Conservation (phyloP, 345 rosid species). For the Cardamine occulta region DNA sequence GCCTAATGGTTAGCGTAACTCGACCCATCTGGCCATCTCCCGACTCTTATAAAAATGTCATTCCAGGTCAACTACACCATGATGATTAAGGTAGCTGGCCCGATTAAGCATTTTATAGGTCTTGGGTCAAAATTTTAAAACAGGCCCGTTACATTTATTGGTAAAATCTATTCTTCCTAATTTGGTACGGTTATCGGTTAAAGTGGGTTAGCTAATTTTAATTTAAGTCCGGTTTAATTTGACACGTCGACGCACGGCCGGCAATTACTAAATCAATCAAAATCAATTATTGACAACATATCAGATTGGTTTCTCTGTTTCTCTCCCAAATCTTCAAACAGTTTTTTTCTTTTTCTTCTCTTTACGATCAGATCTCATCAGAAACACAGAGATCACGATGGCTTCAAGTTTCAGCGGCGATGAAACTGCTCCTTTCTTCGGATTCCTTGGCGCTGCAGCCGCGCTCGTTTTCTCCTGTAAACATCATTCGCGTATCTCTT, state of each 20-base stretch:
- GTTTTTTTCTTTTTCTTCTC: background rate
- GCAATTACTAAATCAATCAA: constrained; percentile 23
- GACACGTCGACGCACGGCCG: constrained; percentile 15
- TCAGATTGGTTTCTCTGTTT: constrained; percentile 16
- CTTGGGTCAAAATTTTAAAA: background rate
- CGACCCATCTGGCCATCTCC: background rate
- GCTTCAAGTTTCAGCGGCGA: constrained; percentile 73
- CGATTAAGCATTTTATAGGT: background rate
- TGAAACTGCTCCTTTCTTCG: constrained; percentile 87
- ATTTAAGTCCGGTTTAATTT: constrained; percentile 23
- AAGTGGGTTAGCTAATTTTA: constrained; percentile 11
- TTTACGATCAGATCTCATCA: constrained; percentile 41
- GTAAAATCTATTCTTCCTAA: background rate
- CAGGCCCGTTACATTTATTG: background rate
- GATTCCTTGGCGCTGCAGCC: constrained; percentile 90
- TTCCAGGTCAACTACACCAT: background rate
- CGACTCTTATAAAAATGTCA: background rate
- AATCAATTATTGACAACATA: background rate
- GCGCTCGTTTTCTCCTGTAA: constrained; percentile 92
- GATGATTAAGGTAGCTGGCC: background rate
- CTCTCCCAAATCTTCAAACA: constrained; percentile 18
- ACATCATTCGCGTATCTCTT: constrained; percentile 10
- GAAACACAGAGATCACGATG: constrained; percentile 40
- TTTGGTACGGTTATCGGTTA: constrained; percentile 21
- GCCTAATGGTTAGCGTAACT: background rate